Base-by-base conservation (phyloP, 352 stramenopile species). In the Phytophthora uliginosa region DNA sequence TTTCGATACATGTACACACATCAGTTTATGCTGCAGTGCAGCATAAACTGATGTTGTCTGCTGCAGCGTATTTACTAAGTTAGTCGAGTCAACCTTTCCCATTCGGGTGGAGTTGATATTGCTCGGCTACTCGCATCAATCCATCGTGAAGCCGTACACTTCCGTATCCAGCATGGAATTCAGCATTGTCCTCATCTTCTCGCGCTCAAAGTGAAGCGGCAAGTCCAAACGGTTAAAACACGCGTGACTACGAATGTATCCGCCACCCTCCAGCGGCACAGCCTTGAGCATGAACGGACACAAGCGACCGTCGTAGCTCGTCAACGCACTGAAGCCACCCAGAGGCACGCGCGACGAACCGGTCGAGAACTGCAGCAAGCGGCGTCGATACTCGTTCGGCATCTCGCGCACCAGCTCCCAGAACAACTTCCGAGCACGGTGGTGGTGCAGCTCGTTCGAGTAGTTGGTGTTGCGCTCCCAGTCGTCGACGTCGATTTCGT, bases 401-500 rank as follows among this genome's bases (percentile, higher is more conserved):
- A 84, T 84, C 50, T 88, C 83, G 17, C 91, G 89, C 57, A 99
- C 84, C 28, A 98, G 22, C 45, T 82, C 69, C 81, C 81, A 85
- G 58, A 88, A 88, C 75, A 74, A 81, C 7, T 52, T 57, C 1
- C 71, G 31, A 3, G 66, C 56, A 1, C 63, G 73, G 33, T 84
- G 74, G 15, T 75, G 50, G 9, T 77, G 51, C 9, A 85, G 48
- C 13, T 75, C 60, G 31, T 72, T 59, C 7, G 73, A 79, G 53
- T 80, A 72, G 24, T 75, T 80, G 8, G 95, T 98, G 71, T 98
- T 76, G 24, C 71, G 74, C 73, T 93, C 85, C 95, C 95, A 99
- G 75, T 99, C 97, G 15, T 97, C 82, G 22, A 99, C 91, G 59
- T 98, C 89, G 73, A 98, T 98, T 63, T 88, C 85, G 7, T 97